Evolutionary conservation across 345 rosid genomes (phyloP).

Genomic region (Carallia pectinifolia): DNA sequence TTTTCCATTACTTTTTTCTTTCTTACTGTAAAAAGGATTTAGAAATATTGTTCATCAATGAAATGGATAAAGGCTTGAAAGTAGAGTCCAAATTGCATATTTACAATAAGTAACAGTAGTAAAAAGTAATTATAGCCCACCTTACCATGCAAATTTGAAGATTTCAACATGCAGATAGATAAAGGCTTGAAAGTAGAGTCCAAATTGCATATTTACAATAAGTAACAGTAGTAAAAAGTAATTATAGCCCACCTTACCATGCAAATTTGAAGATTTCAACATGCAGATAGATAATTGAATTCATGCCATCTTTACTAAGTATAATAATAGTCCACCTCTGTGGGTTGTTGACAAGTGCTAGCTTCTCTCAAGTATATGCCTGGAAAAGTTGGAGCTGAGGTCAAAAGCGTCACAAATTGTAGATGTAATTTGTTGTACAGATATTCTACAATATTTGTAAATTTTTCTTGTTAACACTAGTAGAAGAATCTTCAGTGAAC

Average conservation of each 20-base stretch:
- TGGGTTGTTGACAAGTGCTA: slow-evolving; percentile 55
- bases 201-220: background rate
- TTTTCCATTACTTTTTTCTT: slow-evolving; percentile 70
- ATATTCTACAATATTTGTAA: background rate
- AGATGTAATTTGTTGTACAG: background rate
- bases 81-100: background rate
- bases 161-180: no score
- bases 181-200: background rate
- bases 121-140: no score
- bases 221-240: no score
- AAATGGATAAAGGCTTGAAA: background rate
- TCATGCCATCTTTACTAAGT: background rate
- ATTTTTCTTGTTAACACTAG: background rate
- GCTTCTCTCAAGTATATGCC: slow-evolving; percentile 91
- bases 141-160: no score
- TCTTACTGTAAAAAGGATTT: slow-evolving; percentile 50
- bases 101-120: no score
- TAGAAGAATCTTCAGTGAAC: slow-evolving; percentile 3
- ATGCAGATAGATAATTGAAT: no score
- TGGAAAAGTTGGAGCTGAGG: slow-evolving; percentile 72
- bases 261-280: no score
- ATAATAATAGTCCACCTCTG: slow-evolving; percentile 59
- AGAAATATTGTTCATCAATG: background rate
- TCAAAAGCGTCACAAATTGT: slow-evolving; percentile 17
- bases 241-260: no score